Base-by-base conservation (phyloP, 2,329 filamentous ascomycete genomes). In the Alternaria consortialis region DNA sequence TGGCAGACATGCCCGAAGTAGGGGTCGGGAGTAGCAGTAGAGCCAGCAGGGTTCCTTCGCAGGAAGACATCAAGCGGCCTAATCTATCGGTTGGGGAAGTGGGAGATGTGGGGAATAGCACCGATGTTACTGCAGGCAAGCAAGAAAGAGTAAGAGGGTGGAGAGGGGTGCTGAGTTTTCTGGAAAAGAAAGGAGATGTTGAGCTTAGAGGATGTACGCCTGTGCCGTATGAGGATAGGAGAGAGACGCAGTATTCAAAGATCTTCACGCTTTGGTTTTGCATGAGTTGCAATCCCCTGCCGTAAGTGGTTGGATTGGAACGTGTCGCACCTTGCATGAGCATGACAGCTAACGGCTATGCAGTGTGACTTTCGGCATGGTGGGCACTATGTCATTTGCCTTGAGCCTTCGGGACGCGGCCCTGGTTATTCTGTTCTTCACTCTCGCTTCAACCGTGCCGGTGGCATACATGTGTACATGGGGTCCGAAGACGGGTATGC, bases 371-470 rank as follows among this genome's bases (percentile, higher is more conserved):
- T 89, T 88, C 68, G 88, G 88, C 60, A 86, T 90, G 83, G 81
- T 88, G 1, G 87, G 87, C 0, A 87, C 87, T 4, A 74, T 83
- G 40, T 77, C 80, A 12, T 87, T 84, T 57, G 85, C 84, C 2
- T 79, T 90, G 15, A 81, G 82, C 51, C 79, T 90, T 17, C 81
- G 86, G 44, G 84, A 88, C 63, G 82, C 84, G 15, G 75, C 85
- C 1, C 79, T 90, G 12, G 79, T 89, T 32, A 89, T 90, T 47
- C 72, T 90, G 46, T 90, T 90, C 79, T 90, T 90, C 75, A 84
- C 82, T 11, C 74, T 90, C 17, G 65, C 89, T 27, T 85, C 84
- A 1, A 84, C 84, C 0, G 60, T 84, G 7, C 79, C 84, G 0
- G 84, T 87, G 0, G 87, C 85, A 3, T 88, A 85, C 67, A 78